A percentile compares a stretch with the other conserved stretches of the same genome.
Evolutionary conservation across 306 rosid species (phyloP).

Genomic region (Pyrus pyrifolia): DNA sequence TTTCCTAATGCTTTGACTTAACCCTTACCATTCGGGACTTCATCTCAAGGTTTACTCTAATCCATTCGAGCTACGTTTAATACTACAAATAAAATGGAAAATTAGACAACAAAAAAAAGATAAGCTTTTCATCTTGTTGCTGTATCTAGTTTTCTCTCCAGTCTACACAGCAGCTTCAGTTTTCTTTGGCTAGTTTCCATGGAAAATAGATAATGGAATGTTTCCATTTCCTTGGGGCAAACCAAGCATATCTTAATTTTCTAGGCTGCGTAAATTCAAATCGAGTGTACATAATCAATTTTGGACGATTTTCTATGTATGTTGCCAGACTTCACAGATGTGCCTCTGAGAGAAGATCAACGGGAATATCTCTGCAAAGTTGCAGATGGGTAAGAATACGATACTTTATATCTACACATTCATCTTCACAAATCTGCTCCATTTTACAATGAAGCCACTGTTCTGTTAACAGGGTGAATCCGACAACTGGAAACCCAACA

Average conservation of each 20-base stretch:
- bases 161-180: not conserved
- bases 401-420: not conserved
- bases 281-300: not conserved
- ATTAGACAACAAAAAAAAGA: not conserved
- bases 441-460: not conserved
- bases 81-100: not conserved
- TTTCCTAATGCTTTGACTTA: not conserved
- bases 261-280: no score
- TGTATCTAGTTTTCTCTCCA: not conserved
- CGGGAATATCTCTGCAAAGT: slow-evolving; percentile 78
- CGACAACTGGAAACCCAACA: slow-evolving; percentile 86
- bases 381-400: slow-evolving; percentile 68
- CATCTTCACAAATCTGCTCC: slow-evolving; percentile 10
- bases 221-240: not conserved
- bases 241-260: not conserved
- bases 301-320: slow-evolving; percentile 14
- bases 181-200: not conserved
- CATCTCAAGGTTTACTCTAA: not conserved
- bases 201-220: not conserved
- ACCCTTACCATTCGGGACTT: slow-evolving; percentile 3
- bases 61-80: not conserved
- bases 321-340: slow-evolving; percentile 82
- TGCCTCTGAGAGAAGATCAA: slow-evolving; percentile 93
- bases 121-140: not conserved
- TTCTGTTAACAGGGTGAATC: slow-evolving; percentile 61